Base-by-base conservation (phyloP, 495 filamentous ascomycete species). In the Trichoderma virens region DNA sequence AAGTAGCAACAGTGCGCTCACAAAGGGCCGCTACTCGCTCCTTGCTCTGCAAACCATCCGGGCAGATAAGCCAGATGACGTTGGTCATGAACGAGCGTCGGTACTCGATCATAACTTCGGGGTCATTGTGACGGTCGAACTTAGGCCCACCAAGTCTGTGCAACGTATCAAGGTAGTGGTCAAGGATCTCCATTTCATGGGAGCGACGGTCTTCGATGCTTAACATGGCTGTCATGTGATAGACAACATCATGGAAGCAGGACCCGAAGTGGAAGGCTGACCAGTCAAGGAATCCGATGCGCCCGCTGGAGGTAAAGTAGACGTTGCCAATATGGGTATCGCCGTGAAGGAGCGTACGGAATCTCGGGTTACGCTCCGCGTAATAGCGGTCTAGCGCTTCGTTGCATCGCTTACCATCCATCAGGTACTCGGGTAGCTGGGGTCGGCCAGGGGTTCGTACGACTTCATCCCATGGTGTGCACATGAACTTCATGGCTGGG, bases 141-240 rank as follows among this genome's bases (percentile, higher is more conserved):
- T 38, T 41, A 7, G 66, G 67, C 5, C 69, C 70, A 27, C 69
- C 69, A 8, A 69, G 65, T 20, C 39, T 51, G 28, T 63, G 47
- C n/a, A 70, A 61, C 67, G 65, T 61, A 86, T 62, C 81, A 84
- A 61, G 88, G 84, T 30, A 72, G 51, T 68, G 69, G 75, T 90
- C 23, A 81, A 90, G 62, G 82, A 86, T 41, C 67, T 90, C 68
- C 89, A 90, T 68, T 77, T 92, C 66, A 79, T 91, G 66, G 81
- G 83, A 7, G 80, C 89, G 14, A 84, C 90, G 75, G 82, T 88
- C 66, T 83, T 88, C 34, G 83, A 88, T 70, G 81, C 85, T 65
- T n/a, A 72, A 20, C 35, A 65, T 67, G 1, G 68, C 61, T 25
- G 65, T 64, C 47, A 69, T 62, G 28, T 67, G 66, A 34, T 72